phyloP scores from a whole-genome alignment of 2,329 filamentous ascomycete species.

The Fusarium continuum region DNA sequence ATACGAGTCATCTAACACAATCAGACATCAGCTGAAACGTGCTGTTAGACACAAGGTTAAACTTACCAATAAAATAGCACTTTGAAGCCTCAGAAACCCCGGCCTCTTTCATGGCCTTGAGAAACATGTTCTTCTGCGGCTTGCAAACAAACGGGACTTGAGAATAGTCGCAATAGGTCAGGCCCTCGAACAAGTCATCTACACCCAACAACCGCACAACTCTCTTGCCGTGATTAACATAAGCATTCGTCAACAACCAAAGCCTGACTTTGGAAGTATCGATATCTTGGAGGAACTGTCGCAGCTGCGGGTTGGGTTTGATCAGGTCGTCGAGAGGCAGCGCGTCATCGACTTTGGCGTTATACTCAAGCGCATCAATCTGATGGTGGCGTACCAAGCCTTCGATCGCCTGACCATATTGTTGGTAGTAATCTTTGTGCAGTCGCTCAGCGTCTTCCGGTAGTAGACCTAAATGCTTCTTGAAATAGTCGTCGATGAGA shows the following conservation, averaged over 20 bases:
- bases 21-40: neutral
- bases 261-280: constrained; percentile 83
- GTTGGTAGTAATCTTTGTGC: constrained; percentile 92
- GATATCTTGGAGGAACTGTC: constrained; percentile 80
- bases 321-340: constrained; percentile 89
- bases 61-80: constrained; percentile 93
- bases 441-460: constrained; percentile 81
- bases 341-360: constrained; percentile 92
- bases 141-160: constrained; percentile 82
- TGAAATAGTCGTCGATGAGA: constrained; percentile 74
- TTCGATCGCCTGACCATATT: constrained; percentile 97
- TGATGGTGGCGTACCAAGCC: constrained; percentile 93
- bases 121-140: constrained; percentile 81
- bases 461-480: constrained; percentile 75
- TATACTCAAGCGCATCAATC: constrained; percentile 95
- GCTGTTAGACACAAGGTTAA: rapidly evolving
- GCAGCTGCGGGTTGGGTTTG: constrained; percentile 77
- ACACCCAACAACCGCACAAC: constrained; percentile 83
- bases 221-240: constrained; percentile 83
- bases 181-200: constrained; percentile 90
- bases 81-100: constrained; percentile 67
- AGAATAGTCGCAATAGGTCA: constrained; percentile 93
- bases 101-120: constrained; percentile 87
- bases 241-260: constrained; percentile 97
- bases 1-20: constrained; percentile 78